Conservation (phyloP, 148 eudicot genomes). For the Rhododendron ovatum region DNA sequence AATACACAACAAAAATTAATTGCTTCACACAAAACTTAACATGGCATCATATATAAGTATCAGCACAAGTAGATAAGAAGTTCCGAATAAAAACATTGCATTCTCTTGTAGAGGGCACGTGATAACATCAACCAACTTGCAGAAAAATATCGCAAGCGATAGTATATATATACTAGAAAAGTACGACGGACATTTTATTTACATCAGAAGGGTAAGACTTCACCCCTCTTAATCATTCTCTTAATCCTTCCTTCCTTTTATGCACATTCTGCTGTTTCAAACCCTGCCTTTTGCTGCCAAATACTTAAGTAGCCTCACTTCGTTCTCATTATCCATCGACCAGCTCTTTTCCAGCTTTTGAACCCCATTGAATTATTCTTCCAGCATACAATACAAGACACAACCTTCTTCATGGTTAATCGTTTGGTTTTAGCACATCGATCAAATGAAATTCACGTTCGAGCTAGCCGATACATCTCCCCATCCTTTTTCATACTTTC, state of each 20-base stretch:
- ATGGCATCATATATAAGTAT: no score
- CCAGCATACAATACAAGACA: conserved; percentile 13
- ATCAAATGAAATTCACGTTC: neutral
- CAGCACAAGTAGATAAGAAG: no score
- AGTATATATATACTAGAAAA: neutral
- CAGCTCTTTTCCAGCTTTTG: conserved; percentile 17
- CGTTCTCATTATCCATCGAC: conserved; percentile 30
- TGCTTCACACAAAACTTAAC: no score
- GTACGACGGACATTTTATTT: neutral
- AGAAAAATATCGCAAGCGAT: neutral
- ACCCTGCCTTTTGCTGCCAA: conserved; percentile 20
- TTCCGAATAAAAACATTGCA: no score
- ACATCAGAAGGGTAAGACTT: neutral
- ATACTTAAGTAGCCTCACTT: conserved; percentile 31
- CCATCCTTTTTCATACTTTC: neutral
- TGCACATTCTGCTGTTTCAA: conserved; percentile 13
- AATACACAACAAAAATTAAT: no score
- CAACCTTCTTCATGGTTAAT: conserved; percentile 32
- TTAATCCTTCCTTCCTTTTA: neutral
- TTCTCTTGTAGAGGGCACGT: neutral
- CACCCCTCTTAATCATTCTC: neutral
- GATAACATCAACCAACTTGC: neutral
- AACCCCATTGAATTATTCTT: conserved; percentile 22
- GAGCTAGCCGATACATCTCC: neutral
- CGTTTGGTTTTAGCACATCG: conserved; percentile 2